Evolutionary conservation across 176 grass and related monocot species (phyloP), one percentile per base, ranked within the genome.

Genomic region (Cocos nucifera): DNA sequence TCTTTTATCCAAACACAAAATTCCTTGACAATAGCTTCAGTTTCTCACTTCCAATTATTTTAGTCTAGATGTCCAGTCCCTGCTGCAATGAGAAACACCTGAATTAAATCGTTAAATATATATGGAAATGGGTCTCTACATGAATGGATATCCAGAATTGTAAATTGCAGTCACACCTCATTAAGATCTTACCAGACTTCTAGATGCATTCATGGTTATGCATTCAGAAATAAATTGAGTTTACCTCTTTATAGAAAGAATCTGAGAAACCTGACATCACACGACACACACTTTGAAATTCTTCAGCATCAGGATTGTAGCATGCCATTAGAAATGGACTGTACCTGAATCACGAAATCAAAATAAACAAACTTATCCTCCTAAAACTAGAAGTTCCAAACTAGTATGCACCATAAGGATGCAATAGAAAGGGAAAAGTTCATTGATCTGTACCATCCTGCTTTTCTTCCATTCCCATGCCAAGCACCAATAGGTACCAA

Each of bases 301-400:
- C 93, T 83, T 92, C 93, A 62, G 70, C 66, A 57, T 88, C 93
- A 60, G 87, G 84, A 66, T 98, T 98, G 55, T 98, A 92, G 79
- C 87, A 98, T 74, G 93, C 87, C 93, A 98, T 80, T 70, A 98
- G 87, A 80, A 88, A 92, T 70, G 93, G 93, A 26, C 93, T 98
- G 70, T 83, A 88, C 93, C 87, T 98, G 78, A 72, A 75, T 30
- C 57, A 52, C 55, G 8, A 26, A 15, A 50, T 53, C 27, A 17
- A 14, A 35, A 61, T 68, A 74, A 48, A 73, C 20, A 18, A 6
- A 20, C 27, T 74, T 16, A 68, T 51, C 62, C 39, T 26, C 35
- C 16, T 22, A 12, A 39, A 24, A 14, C 7, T 44, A 44, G 35
- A 44, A 44, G 35, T 44, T 44, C 7, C 35, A 44, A 9, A 14